These are phyloP conservation scores for Xylaria nigripes DNA, from an alignment of 495 filamentous ascomycete genomes.

Conservation along the genomic window DNA sequence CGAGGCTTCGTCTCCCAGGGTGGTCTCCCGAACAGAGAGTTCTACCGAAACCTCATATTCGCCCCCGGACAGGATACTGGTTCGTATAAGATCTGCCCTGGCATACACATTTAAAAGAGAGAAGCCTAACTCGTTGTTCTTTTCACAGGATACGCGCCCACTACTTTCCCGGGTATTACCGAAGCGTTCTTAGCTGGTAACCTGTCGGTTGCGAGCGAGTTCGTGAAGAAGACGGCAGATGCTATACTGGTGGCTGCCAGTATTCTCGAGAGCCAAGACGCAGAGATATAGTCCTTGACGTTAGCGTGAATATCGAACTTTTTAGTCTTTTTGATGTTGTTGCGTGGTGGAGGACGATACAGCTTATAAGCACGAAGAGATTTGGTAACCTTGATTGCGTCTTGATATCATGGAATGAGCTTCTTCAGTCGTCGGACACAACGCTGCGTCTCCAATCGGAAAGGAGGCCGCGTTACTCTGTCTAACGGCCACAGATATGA, in stretches of 20 bases:
- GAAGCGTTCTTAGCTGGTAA: conserved; percentile 66
- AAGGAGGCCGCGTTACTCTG: not conserved
- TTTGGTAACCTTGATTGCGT: too few species aligned
- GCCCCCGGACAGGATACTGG: conserved; percentile 52
- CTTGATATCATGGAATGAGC: not conserved
- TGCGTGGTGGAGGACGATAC: too few species aligned
- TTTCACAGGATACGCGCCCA: conserved; percentile 22
- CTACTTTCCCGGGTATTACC: conserved; percentile 68
- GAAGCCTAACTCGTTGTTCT: not conserved
- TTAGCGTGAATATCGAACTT: too few species aligned
- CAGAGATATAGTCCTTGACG: not conserved
- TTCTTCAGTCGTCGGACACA: not conserved
- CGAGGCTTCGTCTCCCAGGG: conserved; percentile 65
- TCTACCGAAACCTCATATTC: conserved; percentile 80
- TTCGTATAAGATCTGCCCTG: conserved; percentile 6
- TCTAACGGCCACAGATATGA: too few species aligned
- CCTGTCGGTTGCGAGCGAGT: conserved; percentile 54
- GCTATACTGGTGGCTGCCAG: conserved; percentile 54
- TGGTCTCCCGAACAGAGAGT: conserved; percentile 69
- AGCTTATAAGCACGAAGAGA: too few species aligned
- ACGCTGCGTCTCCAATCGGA: not conserved
- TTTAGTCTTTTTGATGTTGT: too few species aligned
- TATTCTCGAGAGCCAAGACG: conserved; percentile 26
- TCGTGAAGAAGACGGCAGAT: conserved; percentile 62
- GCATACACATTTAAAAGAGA: too few species aligned